Evolutionary conservation across 306 rosid genomes (phyloP), one percentile per base, ranked within the genome.

Genomic region (Castanea mollissima): DNA sequence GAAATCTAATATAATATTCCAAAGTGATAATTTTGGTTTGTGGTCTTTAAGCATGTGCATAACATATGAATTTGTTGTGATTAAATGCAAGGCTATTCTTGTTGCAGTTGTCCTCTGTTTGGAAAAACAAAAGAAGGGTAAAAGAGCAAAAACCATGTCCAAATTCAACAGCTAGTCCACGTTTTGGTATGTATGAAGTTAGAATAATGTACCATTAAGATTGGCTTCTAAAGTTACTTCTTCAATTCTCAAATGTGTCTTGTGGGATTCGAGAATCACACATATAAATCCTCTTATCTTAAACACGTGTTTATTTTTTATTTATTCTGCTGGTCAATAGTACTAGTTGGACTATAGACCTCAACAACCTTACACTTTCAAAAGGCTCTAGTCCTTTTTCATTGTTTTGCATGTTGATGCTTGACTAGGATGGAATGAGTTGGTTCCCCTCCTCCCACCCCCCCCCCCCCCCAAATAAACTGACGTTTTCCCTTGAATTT

Each of bases 71-170:
- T 19, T 8, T 82, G 54, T 59, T 70, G 16, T 27, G 71, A 63
- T 21, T 41, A 74, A 69, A 32, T 27, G 4, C 25, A 27, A 54
- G 54, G 44, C 9, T 51, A 74, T 80, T 81, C 74, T 44, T 75
- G 71, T 71, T 84, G 83, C 81, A 95, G 99, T 83, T 96, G 76
- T 88, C 97, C 55, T 87, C 96, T 3, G 93, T 93, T 9, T 96
- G 99, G 99, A 90, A 90, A 80, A 89, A 88, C 78, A 90, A 87
- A 89, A 91, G 98, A 82, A 92, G 82, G 88, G 71, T 84, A 86
- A 96, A 91, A 65, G 99, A 91, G 88, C 92, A 82, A 70, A 93
- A 89, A 78, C 90, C 96, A 59, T 95, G 99, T 87, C 88, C 87
- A 8, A 90, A 89, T 83, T 76, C 94, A 84, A 88, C 90, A 16